Conservation (phyloP, 1,139 yeast genomes). For the Taphrina wiesneri region DNA sequence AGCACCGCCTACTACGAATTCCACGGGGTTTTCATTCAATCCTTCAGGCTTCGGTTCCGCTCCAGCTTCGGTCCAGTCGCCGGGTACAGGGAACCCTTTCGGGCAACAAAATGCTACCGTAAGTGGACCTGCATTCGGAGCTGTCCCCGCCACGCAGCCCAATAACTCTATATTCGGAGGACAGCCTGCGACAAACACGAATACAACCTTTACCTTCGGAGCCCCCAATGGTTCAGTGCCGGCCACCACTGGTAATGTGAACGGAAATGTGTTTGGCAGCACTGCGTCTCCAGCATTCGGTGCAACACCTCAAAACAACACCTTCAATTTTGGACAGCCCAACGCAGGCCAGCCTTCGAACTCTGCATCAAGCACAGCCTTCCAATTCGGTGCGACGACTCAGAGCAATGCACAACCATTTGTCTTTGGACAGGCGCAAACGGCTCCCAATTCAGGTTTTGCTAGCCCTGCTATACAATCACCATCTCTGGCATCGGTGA, state of each 20-base stretch:
- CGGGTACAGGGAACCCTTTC: background rate
- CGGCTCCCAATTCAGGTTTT: background rate
- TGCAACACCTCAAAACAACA: background rate
- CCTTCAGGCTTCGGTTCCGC: background rate
- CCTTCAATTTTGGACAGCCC: background rate
- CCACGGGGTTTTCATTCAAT: background rate
- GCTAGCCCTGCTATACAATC: constrained; percentile 9
- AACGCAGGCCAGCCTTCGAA: background rate
- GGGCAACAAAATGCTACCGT: background rate
- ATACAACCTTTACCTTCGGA: constrained; percentile 12
- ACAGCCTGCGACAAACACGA: background rate
- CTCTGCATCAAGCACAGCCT: background rate
- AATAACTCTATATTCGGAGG: background rate
- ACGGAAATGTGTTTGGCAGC: background rate
- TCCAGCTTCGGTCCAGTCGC: background rate
- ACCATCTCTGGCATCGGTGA: constrained; percentile 3
- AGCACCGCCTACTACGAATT: background rate
- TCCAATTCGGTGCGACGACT: background rate
- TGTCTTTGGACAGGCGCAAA: constrained; percentile 6
- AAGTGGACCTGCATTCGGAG: background rate
- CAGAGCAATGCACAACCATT: background rate
- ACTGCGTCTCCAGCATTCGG: background rate
- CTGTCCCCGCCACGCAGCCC: background rate
- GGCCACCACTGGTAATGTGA: background rate
- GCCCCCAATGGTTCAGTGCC: background rate